These are phyloP conservation scores for Apiospora aurea DNA, from an alignment of 2,329 filamentous ascomycete genomes.

Conservation along the genomic window DNA sequence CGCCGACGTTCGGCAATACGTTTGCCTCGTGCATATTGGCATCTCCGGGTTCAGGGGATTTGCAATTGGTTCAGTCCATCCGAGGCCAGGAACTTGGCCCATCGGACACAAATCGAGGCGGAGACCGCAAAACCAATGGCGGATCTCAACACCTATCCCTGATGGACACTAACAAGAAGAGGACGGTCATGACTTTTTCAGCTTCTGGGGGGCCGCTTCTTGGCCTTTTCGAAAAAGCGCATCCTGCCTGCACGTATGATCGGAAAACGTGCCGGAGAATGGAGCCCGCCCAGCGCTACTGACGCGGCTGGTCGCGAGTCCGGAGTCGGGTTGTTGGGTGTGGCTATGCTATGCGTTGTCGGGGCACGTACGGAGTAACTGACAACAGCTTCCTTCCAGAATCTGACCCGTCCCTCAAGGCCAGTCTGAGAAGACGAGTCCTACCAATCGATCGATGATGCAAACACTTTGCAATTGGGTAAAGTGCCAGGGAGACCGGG, in stretches of 20 bases:
- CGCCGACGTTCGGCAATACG: background rate
- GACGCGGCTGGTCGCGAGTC: background rate
- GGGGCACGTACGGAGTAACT: background rate
- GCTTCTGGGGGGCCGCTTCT: background rate
- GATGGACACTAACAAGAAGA: background rate
- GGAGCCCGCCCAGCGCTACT: background rate
- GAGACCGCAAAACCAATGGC: background rate
- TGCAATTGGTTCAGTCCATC: background rate
- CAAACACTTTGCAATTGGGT: background rate
- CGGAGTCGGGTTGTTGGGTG: background rate
- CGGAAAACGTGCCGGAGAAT: constrained; percentile 5
- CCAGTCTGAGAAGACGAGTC: background rate
- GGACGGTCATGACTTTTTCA: constrained; percentile 6
- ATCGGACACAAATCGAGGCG: background rate
- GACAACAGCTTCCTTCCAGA: background rate
- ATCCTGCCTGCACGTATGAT: background rate
- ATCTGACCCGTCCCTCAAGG: background rate
- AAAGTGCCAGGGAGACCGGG: background rate
- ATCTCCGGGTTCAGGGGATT: background rate
- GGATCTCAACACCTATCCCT: background rate
- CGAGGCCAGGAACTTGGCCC: background rate
- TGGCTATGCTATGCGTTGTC: background rate
- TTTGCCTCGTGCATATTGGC: background rate
- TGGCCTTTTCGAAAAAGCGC: background rate
- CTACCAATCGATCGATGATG: background rate